A percentile compares a stretch with the other conserved stretches of the same genome.
These are phyloP conservation scores for Arabidopsis suecica DNA, from an alignment of 345 rosid species.

Conservation along the genomic window DNA sequence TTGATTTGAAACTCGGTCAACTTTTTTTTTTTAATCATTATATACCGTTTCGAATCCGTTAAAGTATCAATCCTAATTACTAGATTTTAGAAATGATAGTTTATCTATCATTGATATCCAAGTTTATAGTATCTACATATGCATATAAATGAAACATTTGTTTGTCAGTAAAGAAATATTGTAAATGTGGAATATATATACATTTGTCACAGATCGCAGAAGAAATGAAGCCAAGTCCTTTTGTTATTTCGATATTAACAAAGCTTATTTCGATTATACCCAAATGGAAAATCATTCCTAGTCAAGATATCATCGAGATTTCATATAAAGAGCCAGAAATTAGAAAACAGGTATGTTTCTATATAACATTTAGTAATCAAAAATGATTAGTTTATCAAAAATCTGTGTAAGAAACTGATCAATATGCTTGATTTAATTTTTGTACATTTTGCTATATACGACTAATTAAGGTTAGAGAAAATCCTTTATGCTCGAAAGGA, in stretches of 20 bases:
- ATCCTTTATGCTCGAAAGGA: conserved; percentile 75
- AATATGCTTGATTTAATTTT: conserved; percentile 7
- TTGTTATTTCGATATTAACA: conserved; percentile 50
- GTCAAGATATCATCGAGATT: conserved; percentile 61
- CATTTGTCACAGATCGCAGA: conserved; percentile 62
- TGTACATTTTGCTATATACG: conserved; percentile 7
- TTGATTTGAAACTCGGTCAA: no score
- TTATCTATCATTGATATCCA: neutral
- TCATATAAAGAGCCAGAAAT: conserved; percentile 69
- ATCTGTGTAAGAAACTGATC: conserved; percentile 9
- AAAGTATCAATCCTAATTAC: neutral
- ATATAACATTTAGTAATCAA: neutral
- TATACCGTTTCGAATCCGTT: no score
- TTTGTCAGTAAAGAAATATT: neutral
- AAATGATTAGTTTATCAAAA: neutral
- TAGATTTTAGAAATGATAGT: neutral
- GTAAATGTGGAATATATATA: neutral
- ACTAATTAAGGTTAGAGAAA: conserved; percentile 59
- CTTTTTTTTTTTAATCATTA: no score
- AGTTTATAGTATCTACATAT: neutral
- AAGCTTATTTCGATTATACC: conserved; percentile 59
- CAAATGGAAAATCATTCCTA: conserved; percentile 66
- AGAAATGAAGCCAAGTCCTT: conserved; percentile 59
- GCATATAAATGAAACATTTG: neutral
- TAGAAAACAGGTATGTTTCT: conserved; percentile 58